Base-by-base conservation (phyloP, 2,329 filamentous ascomycete species). In the Fusarium nurragi region DNA sequence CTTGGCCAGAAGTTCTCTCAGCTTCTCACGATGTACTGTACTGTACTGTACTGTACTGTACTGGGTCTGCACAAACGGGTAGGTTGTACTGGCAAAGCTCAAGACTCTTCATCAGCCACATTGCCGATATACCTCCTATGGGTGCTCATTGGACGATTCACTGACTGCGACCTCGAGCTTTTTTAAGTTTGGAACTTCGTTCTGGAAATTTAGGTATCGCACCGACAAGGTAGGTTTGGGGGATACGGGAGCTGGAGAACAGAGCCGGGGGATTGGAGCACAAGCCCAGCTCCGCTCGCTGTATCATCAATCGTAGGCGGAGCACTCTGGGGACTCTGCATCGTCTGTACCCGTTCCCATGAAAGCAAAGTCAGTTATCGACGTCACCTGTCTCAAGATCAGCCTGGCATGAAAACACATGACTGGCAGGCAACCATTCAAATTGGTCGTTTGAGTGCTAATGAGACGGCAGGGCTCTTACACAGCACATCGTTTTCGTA, bases 151-250 rank as follows among this genome's bases (percentile, higher is more conserved):
- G 44, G 50, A 16, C 25, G 36, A 30, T 63, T 47, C 48, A 46
- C 22, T 22, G 41, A 48, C 46, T 70, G 49, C 63, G 58, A 65
- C 60, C 68, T 64, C 64, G 49, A 60, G 37, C 43, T 44, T 41
- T 22, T 45, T 28, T 47, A 52, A 23, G 43, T 50, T 61, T 64
- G 43, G 30, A 14, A n/a, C 21, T 40, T 50, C 22, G 12, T 47
- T 49, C 44, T 54, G 37, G 49, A 52, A 47, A 34, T 38, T 52
- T 46, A 44, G 21, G 19, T 37, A 48, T 60, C 26, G 32, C 32
- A 10, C 32, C 32, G 16, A 34, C 32, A 34, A 34, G 7, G 25
- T 26, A 26, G 25, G 7, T 11, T 8, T 26, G 25, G 25, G 25
- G 25, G 12, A 26, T 26, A 23, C 21, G 26, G 16, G 28, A 30